A percentile compares a stretch with the other conserved stretches of the same genome.
Evolutionary conservation across 768 basidiomycete species (phyloP).

Genomic region (Vararia minispora): DNA sequence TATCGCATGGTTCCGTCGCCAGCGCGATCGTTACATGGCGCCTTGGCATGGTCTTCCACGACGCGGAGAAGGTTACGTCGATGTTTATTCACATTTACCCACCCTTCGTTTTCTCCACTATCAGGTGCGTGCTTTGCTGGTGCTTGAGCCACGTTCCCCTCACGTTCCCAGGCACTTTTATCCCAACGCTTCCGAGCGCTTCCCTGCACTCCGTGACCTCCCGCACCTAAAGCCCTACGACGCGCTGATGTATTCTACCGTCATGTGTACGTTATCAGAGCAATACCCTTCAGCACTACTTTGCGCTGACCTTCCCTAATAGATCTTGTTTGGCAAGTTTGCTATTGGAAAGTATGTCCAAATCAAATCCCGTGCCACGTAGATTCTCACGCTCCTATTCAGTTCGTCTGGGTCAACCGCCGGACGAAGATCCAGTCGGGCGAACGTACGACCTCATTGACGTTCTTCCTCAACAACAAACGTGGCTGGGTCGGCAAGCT

Average conservation of each 20-base stretch:
- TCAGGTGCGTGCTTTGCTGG: conserved; percentile 45
- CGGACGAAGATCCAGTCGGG: conserved; percentile 84
- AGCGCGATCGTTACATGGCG: conserved; percentile 96
- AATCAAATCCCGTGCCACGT: background rate
- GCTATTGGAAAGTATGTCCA: conserved; percentile 74
- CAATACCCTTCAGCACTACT: too few relatives aligned
- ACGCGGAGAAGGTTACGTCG: conserved; percentile 88
- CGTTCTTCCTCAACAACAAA: conserved; percentile 80
- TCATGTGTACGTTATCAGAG: conserved; percentile 76
- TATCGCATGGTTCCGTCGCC: conserved; percentile 85
- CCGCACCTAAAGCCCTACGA: conserved; percentile 53
- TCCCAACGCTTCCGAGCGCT: conserved; percentile 64
- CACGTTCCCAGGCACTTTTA: conserved; percentile 68
- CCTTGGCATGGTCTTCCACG: conserved; percentile 95
- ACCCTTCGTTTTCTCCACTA: conserved; percentile 81
- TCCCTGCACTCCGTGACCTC: conserved; percentile 71
- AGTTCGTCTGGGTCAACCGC: conserved; percentile 82
- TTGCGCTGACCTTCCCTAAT: too few relatives aligned
- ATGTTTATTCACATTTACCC: conserved; percentile 91
- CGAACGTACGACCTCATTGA: conserved; percentile 81
- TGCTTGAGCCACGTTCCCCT: background rate
- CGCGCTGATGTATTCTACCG: conserved; percentile 63
- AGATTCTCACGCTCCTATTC: background rate
- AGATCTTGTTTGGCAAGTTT: conserved; percentile 86
- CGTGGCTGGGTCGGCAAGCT: conserved; percentile 68